Evolutionary conservation across 108 stramenopile genomes (phyloP).

Genomic region (Skeletonema menzelii): DNA sequence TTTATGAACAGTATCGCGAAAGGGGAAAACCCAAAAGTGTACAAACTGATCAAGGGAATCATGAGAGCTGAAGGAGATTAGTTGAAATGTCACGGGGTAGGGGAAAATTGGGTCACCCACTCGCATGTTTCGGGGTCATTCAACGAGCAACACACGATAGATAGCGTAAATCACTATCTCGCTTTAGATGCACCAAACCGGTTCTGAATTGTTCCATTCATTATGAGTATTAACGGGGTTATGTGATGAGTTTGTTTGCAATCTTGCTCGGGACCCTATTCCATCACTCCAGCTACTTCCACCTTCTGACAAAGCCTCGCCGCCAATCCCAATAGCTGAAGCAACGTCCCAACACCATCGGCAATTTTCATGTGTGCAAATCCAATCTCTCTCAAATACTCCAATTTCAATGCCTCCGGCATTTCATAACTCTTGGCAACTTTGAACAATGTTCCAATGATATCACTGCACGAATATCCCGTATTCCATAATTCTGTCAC

Average conservation of each 20-base stretch:
- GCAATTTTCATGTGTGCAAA: constrained; percentile 93
- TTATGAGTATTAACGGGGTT: not conserved
- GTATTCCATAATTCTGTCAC: constrained; percentile 63
- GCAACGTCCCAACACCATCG: constrained; percentile 76
- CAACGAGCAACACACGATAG: no score
- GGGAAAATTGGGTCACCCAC: no score
- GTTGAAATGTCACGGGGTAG: not conserved
- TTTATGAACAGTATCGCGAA: not conserved
- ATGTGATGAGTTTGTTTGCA: not conserved
- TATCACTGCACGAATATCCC: constrained; percentile 88
- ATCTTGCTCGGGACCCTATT: not conserved
- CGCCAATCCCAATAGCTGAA: constrained; percentile 90
- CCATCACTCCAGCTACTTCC: constrained; percentile 3
- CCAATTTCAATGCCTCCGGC: constrained; percentile 85
- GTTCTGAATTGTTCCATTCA: not conserved
- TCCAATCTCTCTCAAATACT: constrained; percentile 92
- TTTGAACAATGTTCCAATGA: constrained; percentile 96
- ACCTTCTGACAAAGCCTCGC: constrained; percentile 77
- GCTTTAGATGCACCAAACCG: not conserved
- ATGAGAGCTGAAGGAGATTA: not conserved
- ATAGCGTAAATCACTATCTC: not conserved
- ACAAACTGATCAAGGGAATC: not conserved
- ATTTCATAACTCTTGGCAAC: constrained; percentile 77
- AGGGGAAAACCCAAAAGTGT: not conserved
- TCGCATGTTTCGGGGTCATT: not conserved